Conservation (phyloP, 1,139 yeast species). For the Candida sp. region DNA sequence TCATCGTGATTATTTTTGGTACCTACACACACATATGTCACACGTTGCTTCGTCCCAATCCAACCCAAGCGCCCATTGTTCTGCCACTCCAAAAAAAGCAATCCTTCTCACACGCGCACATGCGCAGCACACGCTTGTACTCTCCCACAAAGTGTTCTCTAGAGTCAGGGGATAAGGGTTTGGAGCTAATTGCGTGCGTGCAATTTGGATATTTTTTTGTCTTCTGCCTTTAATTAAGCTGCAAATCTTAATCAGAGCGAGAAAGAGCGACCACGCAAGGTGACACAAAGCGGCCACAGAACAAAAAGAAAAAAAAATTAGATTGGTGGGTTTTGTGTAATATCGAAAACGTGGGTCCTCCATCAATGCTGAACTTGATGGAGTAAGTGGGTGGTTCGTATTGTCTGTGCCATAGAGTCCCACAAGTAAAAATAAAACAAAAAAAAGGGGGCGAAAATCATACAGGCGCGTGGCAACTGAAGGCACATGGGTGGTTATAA, state of each 20-base stretch:
- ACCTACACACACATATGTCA: not conserved
- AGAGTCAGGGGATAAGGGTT: not conserved
- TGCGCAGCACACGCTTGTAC: not conserved
- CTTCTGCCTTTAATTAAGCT: not conserved
- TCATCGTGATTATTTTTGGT: not conserved
- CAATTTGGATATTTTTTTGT: not conserved
- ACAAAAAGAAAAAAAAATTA: not conserved
- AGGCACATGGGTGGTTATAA: too few relatives aligned
- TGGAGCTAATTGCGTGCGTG: not conserved
- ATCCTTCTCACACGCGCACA: not conserved
- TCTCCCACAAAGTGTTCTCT: not conserved
- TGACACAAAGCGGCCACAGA: not conserved
- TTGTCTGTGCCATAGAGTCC: not conserved
- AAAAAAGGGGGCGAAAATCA: not conserved
- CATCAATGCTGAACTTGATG: too few relatives aligned
- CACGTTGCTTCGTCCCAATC: not conserved
- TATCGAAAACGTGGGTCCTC: slow-evolving; percentile 5
- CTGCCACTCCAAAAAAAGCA: too few relatives aligned
- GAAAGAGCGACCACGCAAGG: not conserved
- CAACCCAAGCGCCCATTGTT: not conserved
- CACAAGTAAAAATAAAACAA: not conserved
- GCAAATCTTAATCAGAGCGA: slow-evolving; percentile 1
- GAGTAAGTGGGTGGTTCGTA: not conserved
- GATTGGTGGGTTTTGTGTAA: slow-evolving; percentile 1
- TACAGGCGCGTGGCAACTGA: too few relatives aligned